phyloP scores from a whole-genome alignment of 2,329 filamentous ascomycete species.

The Botryotinia convoluta region DNA sequence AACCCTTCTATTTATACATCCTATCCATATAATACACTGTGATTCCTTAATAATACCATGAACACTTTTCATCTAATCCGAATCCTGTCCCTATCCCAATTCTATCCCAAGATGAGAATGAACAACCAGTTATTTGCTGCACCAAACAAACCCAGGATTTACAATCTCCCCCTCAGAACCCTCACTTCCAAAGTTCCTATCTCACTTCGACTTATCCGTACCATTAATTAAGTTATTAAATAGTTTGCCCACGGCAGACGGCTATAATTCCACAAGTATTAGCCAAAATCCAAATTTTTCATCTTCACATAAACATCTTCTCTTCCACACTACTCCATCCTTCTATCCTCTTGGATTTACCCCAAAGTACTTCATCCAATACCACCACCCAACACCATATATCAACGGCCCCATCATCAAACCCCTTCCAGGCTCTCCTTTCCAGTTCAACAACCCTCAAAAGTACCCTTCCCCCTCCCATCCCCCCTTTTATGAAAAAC shows the following conservation, averaged over 20 bases:
- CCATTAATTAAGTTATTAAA: conserved; percentile 31
- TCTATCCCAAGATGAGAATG: background rate
- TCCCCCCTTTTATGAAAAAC: too few relatives aligned
- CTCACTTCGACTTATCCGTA: conserved; percentile 26
- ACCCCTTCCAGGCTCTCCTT: background rate
- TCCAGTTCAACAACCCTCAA: too few relatives aligned
- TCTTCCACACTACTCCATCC: background rate
- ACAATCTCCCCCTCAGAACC: too few relatives aligned
- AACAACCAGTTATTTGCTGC: background rate
- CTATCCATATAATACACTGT: background rate
- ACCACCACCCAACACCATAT: background rate
- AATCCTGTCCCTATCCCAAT: background rate
- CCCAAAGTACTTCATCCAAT: background rate
- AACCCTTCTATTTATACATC: background rate
- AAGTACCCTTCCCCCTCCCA: too few relatives aligned
- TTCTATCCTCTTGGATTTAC: background rate
- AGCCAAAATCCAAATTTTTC: background rate
- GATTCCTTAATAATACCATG: background rate
- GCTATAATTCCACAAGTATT: conserved; percentile 14
- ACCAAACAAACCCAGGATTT: background rate
- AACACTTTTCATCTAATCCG: background rate
- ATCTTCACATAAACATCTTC: background rate
- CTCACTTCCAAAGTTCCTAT: rapidly evolving
- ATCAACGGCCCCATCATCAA: too few relatives aligned
- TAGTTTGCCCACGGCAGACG: conserved; percentile 26